These are phyloP conservation scores for Rhododendron simsii DNA, from an alignment of 148 eudicot species.

Conservation along the genomic window DNA sequence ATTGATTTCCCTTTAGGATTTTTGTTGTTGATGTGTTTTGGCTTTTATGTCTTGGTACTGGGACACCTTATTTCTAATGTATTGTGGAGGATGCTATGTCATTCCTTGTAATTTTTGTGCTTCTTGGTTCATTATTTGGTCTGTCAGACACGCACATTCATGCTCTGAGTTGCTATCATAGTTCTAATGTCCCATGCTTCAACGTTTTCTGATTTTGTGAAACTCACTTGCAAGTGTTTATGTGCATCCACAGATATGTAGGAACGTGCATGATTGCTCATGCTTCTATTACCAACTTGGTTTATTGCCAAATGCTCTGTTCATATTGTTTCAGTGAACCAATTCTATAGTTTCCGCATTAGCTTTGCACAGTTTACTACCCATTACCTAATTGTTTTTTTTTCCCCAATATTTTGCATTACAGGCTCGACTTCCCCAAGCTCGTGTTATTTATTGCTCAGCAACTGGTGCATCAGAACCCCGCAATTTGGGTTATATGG, in stretches of 20 bases:
- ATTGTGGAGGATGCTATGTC: not conserved
- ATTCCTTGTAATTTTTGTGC: not conserved
- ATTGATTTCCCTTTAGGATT: not conserved
- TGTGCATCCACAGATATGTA: not conserved
- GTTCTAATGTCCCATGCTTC: not conserved
- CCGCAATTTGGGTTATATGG: constrained; percentile 97
- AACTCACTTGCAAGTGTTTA: not conserved
- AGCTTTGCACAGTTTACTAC: not conserved
- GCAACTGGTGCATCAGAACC: constrained; percentile 99
- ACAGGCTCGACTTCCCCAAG: constrained; percentile 94
- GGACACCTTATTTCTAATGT: not conserved
- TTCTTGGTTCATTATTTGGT: not conserved
- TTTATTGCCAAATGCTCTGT: not conserved
- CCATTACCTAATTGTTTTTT: constrained; percentile 15
- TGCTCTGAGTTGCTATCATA: not conserved
- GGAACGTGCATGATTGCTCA: not conserved
- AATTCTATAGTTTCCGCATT: constrained; percentile 1
- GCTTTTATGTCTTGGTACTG: not conserved
- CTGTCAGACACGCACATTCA: not conserved
- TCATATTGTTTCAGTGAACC: not conserved
- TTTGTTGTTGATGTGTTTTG: not conserved
- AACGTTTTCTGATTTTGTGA: not conserved
- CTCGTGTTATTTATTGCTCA: constrained; percentile 94
- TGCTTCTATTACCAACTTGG: not conserved
- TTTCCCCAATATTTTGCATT: constrained; percentile 15